Evolutionary conservation across 1,284 basidiomycete species (phyloP).

Genomic region (Afroboletus lepidellus): DNA sequence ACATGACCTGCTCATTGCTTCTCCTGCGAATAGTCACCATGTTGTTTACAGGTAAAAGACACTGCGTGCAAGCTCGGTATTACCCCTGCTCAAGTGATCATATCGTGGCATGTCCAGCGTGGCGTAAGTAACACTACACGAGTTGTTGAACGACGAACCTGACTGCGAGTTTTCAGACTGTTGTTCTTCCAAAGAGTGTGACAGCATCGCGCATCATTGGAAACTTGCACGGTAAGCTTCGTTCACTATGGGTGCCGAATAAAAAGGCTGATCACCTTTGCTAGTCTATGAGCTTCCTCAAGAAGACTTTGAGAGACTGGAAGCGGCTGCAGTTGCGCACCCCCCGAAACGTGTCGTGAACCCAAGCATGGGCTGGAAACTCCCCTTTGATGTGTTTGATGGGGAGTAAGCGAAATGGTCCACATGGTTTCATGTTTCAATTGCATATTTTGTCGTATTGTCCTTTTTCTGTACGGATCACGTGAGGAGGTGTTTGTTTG

Average conservation of each 20-base stretch:
- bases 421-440: neutral
- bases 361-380: conserved; percentile 60
- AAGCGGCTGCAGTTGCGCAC: conserved; percentile 58
- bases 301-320: conserved; percentile 57
- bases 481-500: conserved; percentile 27
- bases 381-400: conserved; percentile 63
- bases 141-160: neutral
- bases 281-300: conserved; percentile 54
- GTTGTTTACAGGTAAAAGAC: conserved; percentile 43
- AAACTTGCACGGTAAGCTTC: conserved; percentile 58
- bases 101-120: conserved; percentile 80
- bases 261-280: neutral
- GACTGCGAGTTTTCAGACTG: conserved; percentile 41
- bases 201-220: conserved; percentile 68
- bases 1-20: neutral
- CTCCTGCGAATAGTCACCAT: neutral
- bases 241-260: neutral
- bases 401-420: conserved; percentile 23
- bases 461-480: conserved; percentile 3
- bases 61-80: conserved; percentile 66
- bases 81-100: conserved; percentile 75
- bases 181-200: conserved; percentile 80
- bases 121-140: conserved; percentile 50
- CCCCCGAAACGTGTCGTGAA: conserved; percentile 54
- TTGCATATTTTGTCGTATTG: neutral